Conservation (phyloP, 2,329 filamentous ascomycete genomes). For the Colletotrichum horii region DNA sequence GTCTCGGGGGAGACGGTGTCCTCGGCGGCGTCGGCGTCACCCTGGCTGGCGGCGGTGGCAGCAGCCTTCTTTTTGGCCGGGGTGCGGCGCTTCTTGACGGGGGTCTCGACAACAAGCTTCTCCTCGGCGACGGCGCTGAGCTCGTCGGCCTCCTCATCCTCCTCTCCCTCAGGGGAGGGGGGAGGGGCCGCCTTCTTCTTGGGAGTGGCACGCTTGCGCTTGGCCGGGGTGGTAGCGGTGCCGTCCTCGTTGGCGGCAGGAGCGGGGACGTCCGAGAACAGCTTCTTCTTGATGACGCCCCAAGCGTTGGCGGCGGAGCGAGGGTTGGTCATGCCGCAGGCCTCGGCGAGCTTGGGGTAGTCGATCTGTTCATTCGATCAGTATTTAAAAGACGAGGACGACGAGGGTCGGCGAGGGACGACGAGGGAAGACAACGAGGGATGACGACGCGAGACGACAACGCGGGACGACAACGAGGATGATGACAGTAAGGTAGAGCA, state of each 20-base stretch:
- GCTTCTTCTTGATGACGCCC: conserved; percentile 29
- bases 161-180: not conserved
- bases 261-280: conserved; percentile 15
- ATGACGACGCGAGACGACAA: too few species aligned
- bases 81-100: conserved; percentile 9
- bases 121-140: not conserved
- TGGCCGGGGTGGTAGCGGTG: conserved; percentile 12
- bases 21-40: not conserved
- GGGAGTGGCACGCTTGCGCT: conserved; percentile 23
- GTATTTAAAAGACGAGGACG: not conserved
- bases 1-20: not conserved
- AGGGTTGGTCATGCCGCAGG: conserved; percentile 27
- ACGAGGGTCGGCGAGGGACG: not conserved
- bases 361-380: conserved; percentile 26
- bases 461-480: not conserved
- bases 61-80: conserved; percentile 1
- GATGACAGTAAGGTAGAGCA: not conserved
- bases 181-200: not conserved
- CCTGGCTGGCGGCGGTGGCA: not conserved
- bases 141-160: not conserved
- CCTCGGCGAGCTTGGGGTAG: conserved; percentile 25
- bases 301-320: conserved; percentile 29
- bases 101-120: conserved; percentile 11
- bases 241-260: not conserved
- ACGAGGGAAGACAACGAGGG: too few species aligned